A percentile compares a stretch with the other conserved stretches of the same genome.
These are phyloP conservation scores for Kwoniella dendrophila DNA, from an alignment of 768 basidiomycete species.

Conservation along the genomic window DNA sequence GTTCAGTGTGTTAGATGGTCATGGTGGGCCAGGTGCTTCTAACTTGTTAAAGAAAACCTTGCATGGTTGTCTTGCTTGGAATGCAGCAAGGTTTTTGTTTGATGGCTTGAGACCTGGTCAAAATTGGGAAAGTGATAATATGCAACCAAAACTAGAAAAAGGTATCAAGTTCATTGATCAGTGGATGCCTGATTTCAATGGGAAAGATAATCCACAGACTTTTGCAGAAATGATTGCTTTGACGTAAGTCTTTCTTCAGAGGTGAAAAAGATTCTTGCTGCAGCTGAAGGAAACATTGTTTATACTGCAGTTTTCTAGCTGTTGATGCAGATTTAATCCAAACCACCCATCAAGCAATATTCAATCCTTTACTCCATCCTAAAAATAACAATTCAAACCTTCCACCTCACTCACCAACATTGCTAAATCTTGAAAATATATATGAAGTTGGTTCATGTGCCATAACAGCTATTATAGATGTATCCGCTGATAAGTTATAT, in stretches of 20 bases:
- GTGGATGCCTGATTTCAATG: neutral
- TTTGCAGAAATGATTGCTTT: constrained; percentile 2
- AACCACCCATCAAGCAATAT: constrained; percentile 70
- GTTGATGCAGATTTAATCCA: constrained; percentile 78
- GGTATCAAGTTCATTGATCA: constrained; percentile 1
- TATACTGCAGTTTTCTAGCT: constrained; percentile 72
- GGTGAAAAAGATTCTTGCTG: neutral
- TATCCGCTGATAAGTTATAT: constrained; percentile 74
- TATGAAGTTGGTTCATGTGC: constrained; percentile 86
- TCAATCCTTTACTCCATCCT: neutral
- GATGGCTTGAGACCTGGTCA: neutral
- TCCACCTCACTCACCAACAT: constrained; percentile 11
- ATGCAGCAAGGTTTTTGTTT: constrained; percentile 59
- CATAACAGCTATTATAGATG: constrained; percentile 80
- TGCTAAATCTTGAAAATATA: constrained; percentile 70
- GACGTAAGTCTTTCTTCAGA: constrained; percentile 1
- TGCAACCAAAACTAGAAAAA: neutral
- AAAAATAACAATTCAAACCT: neutral
- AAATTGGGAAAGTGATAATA: neutral
- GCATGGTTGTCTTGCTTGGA: constrained; percentile 76
- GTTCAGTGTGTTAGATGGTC: constrained; percentile 72
- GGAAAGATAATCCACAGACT: neutral
- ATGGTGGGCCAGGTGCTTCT: constrained; percentile 77
- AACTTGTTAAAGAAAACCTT: constrained; percentile 76
- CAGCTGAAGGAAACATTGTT: constrained; percentile 55